Percentiles rank a stretch among this genome's conserved stretches.
Conservation (phyloP, 495 filamentous ascomycete genomes). For the Penicillium paradoxum region DNA sequence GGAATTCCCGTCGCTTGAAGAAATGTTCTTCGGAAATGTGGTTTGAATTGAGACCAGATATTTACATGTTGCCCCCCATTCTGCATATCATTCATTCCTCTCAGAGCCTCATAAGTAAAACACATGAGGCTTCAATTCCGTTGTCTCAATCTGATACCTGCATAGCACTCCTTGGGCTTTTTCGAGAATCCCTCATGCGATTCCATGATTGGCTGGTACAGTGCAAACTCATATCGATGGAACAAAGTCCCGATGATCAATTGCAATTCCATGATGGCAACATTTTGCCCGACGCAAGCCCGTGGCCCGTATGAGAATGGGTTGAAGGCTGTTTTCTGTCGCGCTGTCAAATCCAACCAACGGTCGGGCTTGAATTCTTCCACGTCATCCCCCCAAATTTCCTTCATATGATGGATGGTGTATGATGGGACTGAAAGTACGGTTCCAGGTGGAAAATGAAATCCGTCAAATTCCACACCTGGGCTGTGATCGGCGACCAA, state of each 20-base stretch:
- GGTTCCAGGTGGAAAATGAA: constrained; percentile 61
- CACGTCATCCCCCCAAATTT: constrained; percentile 69
- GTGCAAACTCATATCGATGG: constrained; percentile 59
- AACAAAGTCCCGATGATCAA: constrained; percentile 68
- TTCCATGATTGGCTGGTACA: constrained; percentile 55
- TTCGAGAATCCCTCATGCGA: constrained; percentile 76
- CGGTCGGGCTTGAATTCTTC: constrained; percentile 72
- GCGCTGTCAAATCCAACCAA: constrained; percentile 53
- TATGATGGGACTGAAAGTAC: constrained; percentile 72
- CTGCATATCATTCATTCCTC: not conserved
- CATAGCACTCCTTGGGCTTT: constrained; percentile 65
- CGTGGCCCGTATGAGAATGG: constrained; percentile 72
- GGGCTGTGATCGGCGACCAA: constrained; percentile 51
- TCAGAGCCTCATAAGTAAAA: not conserved
- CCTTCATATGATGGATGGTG: constrained; percentile 66
- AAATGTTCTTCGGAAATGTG: constrained; percentile 12
- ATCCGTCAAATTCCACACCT: constrained; percentile 42
- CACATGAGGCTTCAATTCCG: not conserved
- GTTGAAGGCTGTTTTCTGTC: constrained; percentile 66
- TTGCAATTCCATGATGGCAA: constrained; percentile 80
- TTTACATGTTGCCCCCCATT: not conserved
- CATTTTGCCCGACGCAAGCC: constrained; percentile 69
- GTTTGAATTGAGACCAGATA: not conserved
- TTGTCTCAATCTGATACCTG: constrained; percentile 53
- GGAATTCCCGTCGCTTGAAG: constrained; percentile 20